phyloP scores from a whole-genome alignment of 75 land plant genomes.

The Picea glauca region DNA sequence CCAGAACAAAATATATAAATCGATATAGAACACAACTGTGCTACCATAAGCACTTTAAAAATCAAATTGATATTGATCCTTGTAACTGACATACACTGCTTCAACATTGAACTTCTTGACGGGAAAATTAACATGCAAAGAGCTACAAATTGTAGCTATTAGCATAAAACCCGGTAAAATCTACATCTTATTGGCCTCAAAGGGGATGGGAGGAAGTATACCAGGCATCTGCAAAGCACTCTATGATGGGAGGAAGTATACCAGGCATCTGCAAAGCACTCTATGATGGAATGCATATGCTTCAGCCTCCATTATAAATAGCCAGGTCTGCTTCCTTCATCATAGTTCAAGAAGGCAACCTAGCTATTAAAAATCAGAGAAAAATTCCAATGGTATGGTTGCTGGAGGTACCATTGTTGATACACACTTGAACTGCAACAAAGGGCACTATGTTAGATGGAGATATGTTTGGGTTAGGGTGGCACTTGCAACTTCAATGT shows the following conservation, averaged over 20 bases:
- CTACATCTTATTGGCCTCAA: neutral
- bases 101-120: no score
- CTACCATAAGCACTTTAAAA: no score
- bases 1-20: no score
- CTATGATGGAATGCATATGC: neutral
- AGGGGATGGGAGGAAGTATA: neutral
- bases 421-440: conserved; percentile 83
- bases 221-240: neutral
- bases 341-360: neutral
- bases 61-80: no score
- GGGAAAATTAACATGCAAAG: neutral
- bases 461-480: neutral
- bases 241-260: neutral
- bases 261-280: neutral
- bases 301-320: neutral
- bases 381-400: conserved; percentile 59
- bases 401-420: conserved; percentile 68
- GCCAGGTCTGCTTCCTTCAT: neutral
- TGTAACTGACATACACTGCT: no score
- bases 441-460: neutral
- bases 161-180: neutral
- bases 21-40: no score
- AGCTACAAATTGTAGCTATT: neutral
- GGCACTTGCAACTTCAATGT: neutral
- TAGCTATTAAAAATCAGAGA: conserved; percentile 22